Conservation (phyloP, 2,329 filamentous ascomycete species). For the Lecanoromycetidae sp. region DNA sequence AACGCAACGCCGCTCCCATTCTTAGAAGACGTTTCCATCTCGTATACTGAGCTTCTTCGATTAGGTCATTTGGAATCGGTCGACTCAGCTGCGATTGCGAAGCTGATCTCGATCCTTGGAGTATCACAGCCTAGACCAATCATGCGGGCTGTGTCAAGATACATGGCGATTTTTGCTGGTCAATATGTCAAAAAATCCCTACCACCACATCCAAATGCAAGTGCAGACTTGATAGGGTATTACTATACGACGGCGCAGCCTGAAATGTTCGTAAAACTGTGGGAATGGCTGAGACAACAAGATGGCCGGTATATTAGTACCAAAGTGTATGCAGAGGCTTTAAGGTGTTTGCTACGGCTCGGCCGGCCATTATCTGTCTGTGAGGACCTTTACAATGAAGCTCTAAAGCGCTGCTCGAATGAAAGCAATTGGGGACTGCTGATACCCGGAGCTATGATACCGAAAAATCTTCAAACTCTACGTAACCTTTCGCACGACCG, state of each 20-base stretch:
- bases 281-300: background rate
- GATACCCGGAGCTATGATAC: background rate
- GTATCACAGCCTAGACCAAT: background rate
- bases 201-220: background rate
- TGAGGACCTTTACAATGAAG: background rate
- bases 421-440: background rate
- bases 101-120: too few species aligned
- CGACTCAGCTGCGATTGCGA: too few species aligned
- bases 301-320: background rate
- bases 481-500: accelerated
- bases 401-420: background rate
- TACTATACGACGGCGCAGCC: background rate
- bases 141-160: background rate
- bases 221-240: background rate
- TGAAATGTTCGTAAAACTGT: background rate
- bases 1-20: too few species aligned
- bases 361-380: background rate
- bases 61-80: too few species aligned
- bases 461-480: background rate
- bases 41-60: too few species aligned
- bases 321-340: background rate
- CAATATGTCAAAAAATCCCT: background rate
- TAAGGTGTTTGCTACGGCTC: background rate
- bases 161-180: background rate
- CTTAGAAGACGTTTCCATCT: too few species aligned